A percentile compares a stretch with the other conserved stretches of the same genome.
These are phyloP conservation scores for Moricandia arvensis DNA, from an alignment of 345 rosid species.

Conservation along the genomic window DNA sequence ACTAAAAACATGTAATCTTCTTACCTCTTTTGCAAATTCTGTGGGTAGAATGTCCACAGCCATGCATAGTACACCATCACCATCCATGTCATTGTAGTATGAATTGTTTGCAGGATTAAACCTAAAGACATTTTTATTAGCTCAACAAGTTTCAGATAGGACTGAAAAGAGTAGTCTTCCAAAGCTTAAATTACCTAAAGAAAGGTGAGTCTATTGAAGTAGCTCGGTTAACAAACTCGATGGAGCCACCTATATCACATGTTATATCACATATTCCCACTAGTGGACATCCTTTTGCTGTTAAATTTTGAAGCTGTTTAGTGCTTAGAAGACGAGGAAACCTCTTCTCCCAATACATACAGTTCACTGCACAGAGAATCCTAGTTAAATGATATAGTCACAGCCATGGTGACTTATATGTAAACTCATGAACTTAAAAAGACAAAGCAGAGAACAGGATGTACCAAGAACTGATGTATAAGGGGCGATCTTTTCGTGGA, in stretches of 20 bases:
- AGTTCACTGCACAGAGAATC: conserved; percentile 59
- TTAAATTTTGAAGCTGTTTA: conserved; percentile 64
- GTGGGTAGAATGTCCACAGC: conserved; percentile 94
- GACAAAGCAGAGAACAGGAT: conserved; percentile 22
- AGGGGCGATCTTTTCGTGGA: conserved; percentile 75
- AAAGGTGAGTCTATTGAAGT: conserved; percentile 82
- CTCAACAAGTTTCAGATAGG: neutral
- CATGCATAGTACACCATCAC: conserved; percentile 69
- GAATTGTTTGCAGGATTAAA: conserved; percentile 58
- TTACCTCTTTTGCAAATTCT: conserved; percentile 93
- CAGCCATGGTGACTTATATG: too few species aligned
- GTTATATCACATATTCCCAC: conserved; percentile 89
- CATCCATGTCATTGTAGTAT: conserved; percentile 78
- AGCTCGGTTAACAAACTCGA: conserved; percentile 75
- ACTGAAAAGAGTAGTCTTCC: neutral
- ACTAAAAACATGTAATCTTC: conserved; percentile 15
- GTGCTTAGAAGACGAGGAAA: conserved; percentile 74
- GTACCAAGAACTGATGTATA: conserved; percentile 84
- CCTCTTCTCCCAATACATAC: conserved; percentile 96
- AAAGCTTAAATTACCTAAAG: conserved; percentile 58
- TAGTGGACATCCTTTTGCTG: conserved; percentile 63
- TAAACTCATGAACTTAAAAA: neutral
- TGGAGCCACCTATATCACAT: conserved; percentile 84
- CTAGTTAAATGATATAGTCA: too few species aligned
- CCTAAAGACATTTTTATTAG: conserved; percentile 38